Percentiles rank a stretch among this genome's conserved stretches.
Conservation (phyloP, 768 basidiomycete species). For the Lentinula sp. region DNA sequence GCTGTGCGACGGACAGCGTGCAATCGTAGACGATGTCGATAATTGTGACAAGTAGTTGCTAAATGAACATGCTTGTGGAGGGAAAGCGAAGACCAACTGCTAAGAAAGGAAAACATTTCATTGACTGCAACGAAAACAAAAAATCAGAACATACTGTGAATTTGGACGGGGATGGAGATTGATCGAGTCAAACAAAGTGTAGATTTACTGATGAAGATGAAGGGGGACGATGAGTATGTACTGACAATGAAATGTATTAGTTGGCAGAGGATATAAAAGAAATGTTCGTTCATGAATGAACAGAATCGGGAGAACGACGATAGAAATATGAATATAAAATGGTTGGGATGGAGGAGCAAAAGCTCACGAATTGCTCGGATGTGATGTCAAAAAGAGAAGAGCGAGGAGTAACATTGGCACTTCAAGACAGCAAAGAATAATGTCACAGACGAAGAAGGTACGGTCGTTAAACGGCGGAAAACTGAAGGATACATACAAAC, state of each 20-base stretch:
- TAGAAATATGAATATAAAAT: conserved; percentile 6
- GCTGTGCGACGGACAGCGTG: conserved; percentile 9
- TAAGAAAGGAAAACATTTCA: background rate
- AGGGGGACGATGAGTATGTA: background rate
- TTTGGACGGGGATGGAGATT: background rate
- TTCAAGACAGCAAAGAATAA: conserved; percentile 3
- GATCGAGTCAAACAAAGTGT: background rate
- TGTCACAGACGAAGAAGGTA: conserved; percentile 7
- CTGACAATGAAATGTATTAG: background rate
- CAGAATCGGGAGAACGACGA: background rate
- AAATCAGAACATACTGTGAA: conserved; percentile 1
- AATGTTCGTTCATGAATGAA: conserved; percentile 5
- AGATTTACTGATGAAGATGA: conserved; percentile 2
- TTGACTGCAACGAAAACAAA: background rate
- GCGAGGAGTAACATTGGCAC: background rate
- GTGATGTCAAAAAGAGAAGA: background rate
- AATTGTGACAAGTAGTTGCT: background rate
- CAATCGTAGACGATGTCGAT: background rate
- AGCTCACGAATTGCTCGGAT: conserved; percentile 6
- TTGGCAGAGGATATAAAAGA: background rate
- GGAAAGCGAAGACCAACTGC: background rate
- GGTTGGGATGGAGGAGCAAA: conserved; percentile 4
- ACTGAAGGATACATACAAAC: conserved; percentile 14
- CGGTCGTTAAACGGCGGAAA: conserved; percentile 14
- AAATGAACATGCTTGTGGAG: background rate